Evolutionary conservation across 345 rosid species (phyloP), one percentile per base, ranked within the genome.

Genomic region (Tarenaya hassleriana): DNA sequence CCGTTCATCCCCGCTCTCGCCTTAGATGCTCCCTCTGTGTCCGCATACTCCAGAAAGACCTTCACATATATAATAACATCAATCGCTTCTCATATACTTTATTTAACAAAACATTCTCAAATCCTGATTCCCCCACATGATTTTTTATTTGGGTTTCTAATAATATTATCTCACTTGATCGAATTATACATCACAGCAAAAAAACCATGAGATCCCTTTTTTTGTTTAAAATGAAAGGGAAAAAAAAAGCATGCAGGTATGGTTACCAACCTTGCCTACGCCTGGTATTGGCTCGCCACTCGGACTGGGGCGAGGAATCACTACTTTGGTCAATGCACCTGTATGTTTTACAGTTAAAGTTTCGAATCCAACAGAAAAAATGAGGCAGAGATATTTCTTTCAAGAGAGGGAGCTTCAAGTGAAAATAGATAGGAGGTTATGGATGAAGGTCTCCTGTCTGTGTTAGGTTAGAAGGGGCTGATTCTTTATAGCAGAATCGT

Each of bases 261-360:
- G 21, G 49, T 10, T n/a, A 63, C 71, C 31, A 42, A 81, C 90
- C 90, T 77, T 82, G 17, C 86, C 90, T 33, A 82, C 69, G 3
- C 86, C 86, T 0, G 79, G 75, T 8, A 60, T 24, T 8, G 68
- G 68, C 32, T 72, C 74, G 9, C 80, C 83, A 41, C 45, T 64
- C 2, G 76, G 71, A 29, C 60, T 65, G 29, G 91, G 97, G 34
- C 97, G 83, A 7, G 95, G 95, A 54, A 88, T 84, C 31, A 75
- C 80, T 48, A 82, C 77, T 66, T 80, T 85, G 66, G 69, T 73
- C 75, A 88, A 62, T n/a, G 70, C 47, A 77, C 96, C 96, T 84
- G 88, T 90, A 73, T 52, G 52, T 48, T 51, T 16, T 62, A 1
- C 57, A 31, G 77, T 69, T 68, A 79, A 78, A 62, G 66, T 62